Percentiles rank a stretch among this genome's conserved stretches.
phyloP scores from a whole-genome alignment of 192 early-diverging fungal genomes.

The Coemansia sp. region DNA sequence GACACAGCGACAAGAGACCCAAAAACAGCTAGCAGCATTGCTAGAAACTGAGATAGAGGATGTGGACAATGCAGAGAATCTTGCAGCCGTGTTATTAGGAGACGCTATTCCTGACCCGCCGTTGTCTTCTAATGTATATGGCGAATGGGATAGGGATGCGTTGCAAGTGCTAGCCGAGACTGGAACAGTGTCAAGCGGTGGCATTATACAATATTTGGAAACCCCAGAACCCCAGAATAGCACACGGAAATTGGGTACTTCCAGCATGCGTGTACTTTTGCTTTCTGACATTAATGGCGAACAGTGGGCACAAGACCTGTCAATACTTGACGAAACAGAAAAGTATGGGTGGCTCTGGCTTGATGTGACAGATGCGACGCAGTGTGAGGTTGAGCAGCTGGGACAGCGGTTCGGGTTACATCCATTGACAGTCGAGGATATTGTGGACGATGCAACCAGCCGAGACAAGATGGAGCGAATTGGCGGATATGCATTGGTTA shows the following conservation, averaged over 20 bases:
- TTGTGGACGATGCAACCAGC: conserved; percentile 58
- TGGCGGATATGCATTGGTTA: conserved; percentile 7
- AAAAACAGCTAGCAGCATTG: not conserved
- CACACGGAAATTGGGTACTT: not conserved
- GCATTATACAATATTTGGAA: not conserved
- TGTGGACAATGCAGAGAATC: not conserved
- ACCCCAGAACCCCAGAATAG: not conserved
- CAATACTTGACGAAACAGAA: not conserved
- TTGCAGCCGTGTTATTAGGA: not conserved
- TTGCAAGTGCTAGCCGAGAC: conserved; percentile 13
- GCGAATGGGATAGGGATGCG: conserved; percentile 16
- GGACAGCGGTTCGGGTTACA: conserved; percentile 73
- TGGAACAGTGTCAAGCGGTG: not conserved
- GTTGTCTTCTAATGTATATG: not conserved
- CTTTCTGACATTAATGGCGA: not conserved
- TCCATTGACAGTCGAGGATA: conserved; percentile 88
- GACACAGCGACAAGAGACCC: not conserved
- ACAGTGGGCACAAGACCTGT: not conserved
- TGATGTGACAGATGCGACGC: conserved; percentile 59
- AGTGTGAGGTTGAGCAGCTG: conserved; percentile 59
- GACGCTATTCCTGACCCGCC: not conserved
- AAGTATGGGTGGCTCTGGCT: conserved; percentile 55
- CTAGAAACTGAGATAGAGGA: not conserved
- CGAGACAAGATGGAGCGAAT: conserved; percentile 17
- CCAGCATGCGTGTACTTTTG: not conserved